Conservation (phyloP, 768 basidiomycete genomes). For the Panus rudis region DNA sequence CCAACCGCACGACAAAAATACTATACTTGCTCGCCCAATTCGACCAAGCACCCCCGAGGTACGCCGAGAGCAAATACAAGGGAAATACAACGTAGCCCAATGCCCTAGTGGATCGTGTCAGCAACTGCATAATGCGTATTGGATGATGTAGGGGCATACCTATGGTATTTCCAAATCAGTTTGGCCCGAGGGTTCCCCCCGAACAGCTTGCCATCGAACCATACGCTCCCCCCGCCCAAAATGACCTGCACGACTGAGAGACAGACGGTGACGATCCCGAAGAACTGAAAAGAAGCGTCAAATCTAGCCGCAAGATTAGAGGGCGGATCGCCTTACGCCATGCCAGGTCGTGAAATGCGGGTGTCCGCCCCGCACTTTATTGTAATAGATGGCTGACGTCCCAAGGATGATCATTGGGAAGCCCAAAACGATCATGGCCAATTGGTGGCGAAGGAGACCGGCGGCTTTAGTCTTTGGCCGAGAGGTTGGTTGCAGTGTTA, state of each 20-base stretch:
- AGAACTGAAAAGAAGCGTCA: constrained; percentile 31
- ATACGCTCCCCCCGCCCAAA: constrained; percentile 71
- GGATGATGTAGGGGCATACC: constrained; percentile 34
- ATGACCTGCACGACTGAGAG: constrained; percentile 58
- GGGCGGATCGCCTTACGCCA: constrained; percentile 38
- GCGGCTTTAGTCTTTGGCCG: constrained; percentile 58
- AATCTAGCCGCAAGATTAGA: not conserved
- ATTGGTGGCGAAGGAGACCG: constrained; percentile 65
- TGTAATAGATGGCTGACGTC: constrained; percentile 50
- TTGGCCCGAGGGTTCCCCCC: constrained; percentile 71
- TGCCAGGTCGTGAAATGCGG: constrained; percentile 73
- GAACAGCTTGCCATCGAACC: constrained; percentile 63
- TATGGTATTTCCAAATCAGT: constrained; percentile 76
- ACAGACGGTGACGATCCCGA: constrained; percentile 54
- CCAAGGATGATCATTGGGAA: constrained; percentile 55
- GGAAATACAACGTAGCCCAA: constrained; percentile 72
- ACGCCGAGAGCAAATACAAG: constrained; percentile 49
- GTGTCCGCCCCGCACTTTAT: constrained; percentile 45
- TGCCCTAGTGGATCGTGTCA: constrained; percentile 31
- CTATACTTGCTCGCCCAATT: constrained; percentile 42
- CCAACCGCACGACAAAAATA: constrained; percentile 32
- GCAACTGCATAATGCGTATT: not conserved
- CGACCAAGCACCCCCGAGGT: constrained; percentile 70
- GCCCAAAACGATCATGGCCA: constrained; percentile 47
- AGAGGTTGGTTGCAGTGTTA: constrained; percentile 71